Base-by-base conservation (phyloP, 2,329 filamentous ascomycete genomes). In the Cordyceps fumosorosea region DNA sequence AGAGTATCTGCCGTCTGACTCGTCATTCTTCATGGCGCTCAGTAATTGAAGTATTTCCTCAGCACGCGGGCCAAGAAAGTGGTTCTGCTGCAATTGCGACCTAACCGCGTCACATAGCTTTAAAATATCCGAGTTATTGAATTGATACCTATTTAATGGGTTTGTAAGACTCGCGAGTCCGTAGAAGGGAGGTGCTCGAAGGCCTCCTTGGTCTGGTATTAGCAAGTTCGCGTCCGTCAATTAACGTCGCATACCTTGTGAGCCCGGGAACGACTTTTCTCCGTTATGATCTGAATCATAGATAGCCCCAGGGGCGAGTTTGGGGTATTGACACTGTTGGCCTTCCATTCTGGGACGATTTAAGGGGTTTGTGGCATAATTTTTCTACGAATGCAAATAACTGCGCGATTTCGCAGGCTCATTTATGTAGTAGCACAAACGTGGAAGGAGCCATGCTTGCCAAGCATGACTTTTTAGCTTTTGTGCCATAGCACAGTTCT, bases 21-120 rank as follows among this genome's bases (percentile, higher is more conserved):
- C 79, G 47, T 78, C 75, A 48, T 70, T 70, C 16, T 77, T 64
- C 1, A 75, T 71, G 1, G 72, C 69, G 14, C 76, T 68, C 18
- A 82, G 65, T 63, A 81, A 77, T 7, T 65, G 67, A 60, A 73
- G 73, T n/a, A 79, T 67, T 44, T 71, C 71, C n/a, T 74, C 70
- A 20, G 69, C 69, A 37, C 74, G 67, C 0, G 71, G 67, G 0
- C 76, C 75, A 1, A 75, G 67, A 5, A 58, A 67, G 42, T 71
- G 70, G 10, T 71, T 66, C 7, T 71, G 65, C 10, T 67, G 65
- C 1, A 82, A 68, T 11, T 70, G 73, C 3, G 66, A 65, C 2
- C 80, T 74, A 40, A 78, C 69, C 1, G 73, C 70, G 64, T 82
- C 77, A 42, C 77, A 80, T 6, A 82, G 70, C 18, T 74, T 66